Percentiles rank a stretch among this genome's conserved stretches.
Conservation (phyloP, 257 asterid species). For the Fraxinus americana region DNA sequence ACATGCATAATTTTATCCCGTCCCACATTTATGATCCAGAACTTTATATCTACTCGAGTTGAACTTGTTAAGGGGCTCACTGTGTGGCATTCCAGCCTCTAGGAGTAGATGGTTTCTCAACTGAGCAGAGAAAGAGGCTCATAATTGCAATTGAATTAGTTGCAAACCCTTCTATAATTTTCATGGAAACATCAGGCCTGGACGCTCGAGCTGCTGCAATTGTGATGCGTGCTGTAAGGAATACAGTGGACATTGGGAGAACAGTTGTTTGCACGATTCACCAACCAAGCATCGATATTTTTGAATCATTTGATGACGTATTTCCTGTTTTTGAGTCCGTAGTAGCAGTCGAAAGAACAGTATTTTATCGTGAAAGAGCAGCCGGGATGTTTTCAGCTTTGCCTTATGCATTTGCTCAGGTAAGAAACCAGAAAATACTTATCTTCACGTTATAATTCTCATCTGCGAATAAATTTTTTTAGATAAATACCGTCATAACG, state of each 20-base stretch:
- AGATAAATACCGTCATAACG: neutral
- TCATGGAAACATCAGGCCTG: constrained; percentile 75
- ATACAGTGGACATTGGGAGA: constrained; percentile 70
- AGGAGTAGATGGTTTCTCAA: constrained; percentile 65
- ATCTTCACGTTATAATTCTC: neutral
- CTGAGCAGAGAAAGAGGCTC: constrained; percentile 69
- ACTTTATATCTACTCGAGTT: constrained; percentile 27
- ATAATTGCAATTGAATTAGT: constrained; percentile 69
- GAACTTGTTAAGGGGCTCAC: constrained; percentile 41
- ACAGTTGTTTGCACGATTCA: constrained; percentile 75
- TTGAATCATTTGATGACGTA: constrained; percentile 73
- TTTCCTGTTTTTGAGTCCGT: constrained; percentile 41
- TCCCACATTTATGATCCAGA: too few species aligned
- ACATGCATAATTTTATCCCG: too few species aligned
- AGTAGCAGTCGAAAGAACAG: constrained; percentile 67
- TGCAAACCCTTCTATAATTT: constrained; percentile 69
- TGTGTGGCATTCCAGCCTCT: constrained; percentile 59
- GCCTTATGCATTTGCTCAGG: constrained; percentile 79
- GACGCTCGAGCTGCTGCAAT: constrained; percentile 80
- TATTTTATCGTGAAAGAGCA: constrained; percentile 66
- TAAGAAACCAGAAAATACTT: neutral
- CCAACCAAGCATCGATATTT: constrained; percentile 74
- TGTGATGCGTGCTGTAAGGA: constrained; percentile 72
- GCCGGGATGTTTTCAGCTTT: constrained; percentile 68
- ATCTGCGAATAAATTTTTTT: neutral